Evolutionary conservation across 2,329 filamentous ascomycete genomes (phyloP), one percentile per base, ranked within the genome.

Genomic region (Apiospora malaysiana): DNA sequence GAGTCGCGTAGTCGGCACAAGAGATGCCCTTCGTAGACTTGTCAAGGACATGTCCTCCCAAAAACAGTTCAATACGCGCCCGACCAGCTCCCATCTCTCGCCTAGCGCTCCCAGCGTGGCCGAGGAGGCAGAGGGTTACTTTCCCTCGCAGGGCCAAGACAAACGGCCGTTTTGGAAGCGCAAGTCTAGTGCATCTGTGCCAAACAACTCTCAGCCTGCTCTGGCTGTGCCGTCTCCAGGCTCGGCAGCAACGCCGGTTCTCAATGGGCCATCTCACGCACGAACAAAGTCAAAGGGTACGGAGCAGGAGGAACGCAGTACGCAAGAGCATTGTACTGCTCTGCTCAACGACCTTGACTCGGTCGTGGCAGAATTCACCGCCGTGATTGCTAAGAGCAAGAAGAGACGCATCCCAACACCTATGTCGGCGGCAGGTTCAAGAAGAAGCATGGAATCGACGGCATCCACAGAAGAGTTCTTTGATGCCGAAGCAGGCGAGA

Each of bases 151-250:
- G 10, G 75, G 78, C 9, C 76, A 82, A 4, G 90, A 94, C 69
- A 94, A 87, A 79, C 88, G 90, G 71, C 86, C 94, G 0, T 98
- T 99, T 78, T 99, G 96, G 96, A 97, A 94, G 81, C 90, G 95
- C 66, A 98, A 97, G 82, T 85, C 91, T 0, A 95, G 91, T 76
- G 83, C 84, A 1, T 80, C 85, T 25, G 80, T 83, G 2, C 81
- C 85, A 2, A 79, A 82, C 40, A 78, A 81, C 12, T 73, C 84
- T 25, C 82, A 85, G 9, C 79, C 83, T 45, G 49, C 47, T 14
- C 47, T 51, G 12, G 47, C 47, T 14, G n/a, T 27, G 56, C 32
- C 56, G 18, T 40, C 56, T n/a, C 83, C 85, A 0, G 74, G 72
- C 2, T 80, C 80, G n/a, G 80, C 77, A 37, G 75, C 80, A 7